A percentile compares a stretch with the other conserved stretches of the same genome.
Conservation (phyloP, 1,284 basidiomycete species). For the Blastosporella zonata region DNA sequence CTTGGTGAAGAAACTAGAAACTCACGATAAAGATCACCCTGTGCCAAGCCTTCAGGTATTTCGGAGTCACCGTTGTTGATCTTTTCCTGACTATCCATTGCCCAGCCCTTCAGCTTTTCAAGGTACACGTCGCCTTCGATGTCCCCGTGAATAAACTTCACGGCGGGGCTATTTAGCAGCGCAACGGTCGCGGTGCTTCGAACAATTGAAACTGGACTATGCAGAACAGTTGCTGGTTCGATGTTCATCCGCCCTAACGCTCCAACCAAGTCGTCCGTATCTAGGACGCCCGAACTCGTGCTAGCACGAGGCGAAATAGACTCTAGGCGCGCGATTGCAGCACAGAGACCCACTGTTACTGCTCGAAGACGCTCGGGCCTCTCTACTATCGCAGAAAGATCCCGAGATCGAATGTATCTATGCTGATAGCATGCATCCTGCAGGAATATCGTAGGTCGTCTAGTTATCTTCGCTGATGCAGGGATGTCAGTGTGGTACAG, state of each 20-base stretch:
- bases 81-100: slow-evolving; percentile 61
- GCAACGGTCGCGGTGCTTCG: slow-evolving; percentile 53
- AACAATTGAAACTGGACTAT: slow-evolving; percentile 38
- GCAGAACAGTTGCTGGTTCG: slow-evolving; percentile 10
- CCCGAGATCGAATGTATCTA: slow-evolving; percentile 73
- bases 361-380: slow-evolving; percentile 88
- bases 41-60: slow-evolving; percentile 70
- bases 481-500: not conserved
- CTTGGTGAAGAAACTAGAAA: slow-evolving; percentile 21
- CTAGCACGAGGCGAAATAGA: slow-evolving; percentile 27
- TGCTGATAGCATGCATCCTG: slow-evolving; percentile 75
- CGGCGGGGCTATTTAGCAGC: slow-evolving; percentile 58
- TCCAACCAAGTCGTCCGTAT: slow-evolving; percentile 49
- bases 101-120: slow-evolving; percentile 60
- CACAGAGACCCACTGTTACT: slow-evolving; percentile 75
- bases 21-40: slow-evolving; percentile 85
- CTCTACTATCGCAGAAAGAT: slow-evolving; percentile 76
- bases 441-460: slow-evolving; percentile 35
- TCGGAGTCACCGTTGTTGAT: slow-evolving; percentile 69
- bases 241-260: slow-evolving; percentile 59
- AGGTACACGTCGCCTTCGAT: slow-evolving; percentile 67
- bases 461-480: not conserved
- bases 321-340: slow-evolving; percentile 73
- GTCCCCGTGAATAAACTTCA: slow-evolving; percentile 74
- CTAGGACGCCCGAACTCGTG: slow-evolving; percentile 9